These are phyloP conservation scores for Chrysanthemum lavandulifolium DNA, from an alignment of 129 eudicot genomes.

Conservation along the genomic window DNA sequence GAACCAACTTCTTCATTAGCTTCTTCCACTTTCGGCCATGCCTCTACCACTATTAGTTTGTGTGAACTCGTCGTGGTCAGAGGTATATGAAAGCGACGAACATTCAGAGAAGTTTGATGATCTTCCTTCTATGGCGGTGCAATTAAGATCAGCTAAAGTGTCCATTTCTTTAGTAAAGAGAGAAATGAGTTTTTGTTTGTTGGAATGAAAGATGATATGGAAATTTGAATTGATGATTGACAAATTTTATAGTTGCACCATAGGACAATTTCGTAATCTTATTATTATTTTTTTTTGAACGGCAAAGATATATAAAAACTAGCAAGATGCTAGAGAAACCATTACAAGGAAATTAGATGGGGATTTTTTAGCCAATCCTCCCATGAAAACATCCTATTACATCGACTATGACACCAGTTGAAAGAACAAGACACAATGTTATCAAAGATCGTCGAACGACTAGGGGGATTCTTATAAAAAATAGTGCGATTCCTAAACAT, in stretches of 20 bases:
- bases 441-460: too few species aligned
- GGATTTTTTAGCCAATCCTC: too few species aligned
- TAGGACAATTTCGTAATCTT: too few species aligned
- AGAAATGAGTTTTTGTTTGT: neutral
- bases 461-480: too few species aligned
- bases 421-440: too few species aligned
- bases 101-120: constrained; percentile 23
- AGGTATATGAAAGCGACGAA: constrained; percentile 24
- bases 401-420: too few species aligned
- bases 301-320: too few species aligned
- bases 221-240: neutral
- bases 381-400: too few species aligned
- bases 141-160: neutral
- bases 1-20: constrained; percentile 48
- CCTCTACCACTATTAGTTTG: constrained; percentile 19
- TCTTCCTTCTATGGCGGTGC: neutral
- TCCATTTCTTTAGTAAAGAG: constrained; percentile 8
- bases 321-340: too few species aligned
- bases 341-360: too few species aligned
- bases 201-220: neutral
- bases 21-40: constrained; percentile 38
- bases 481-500: too few species aligned
- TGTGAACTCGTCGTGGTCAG: constrained; percentile 45
- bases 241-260: constrained; percentile 8
- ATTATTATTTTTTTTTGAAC: too few species aligned